phyloP scores from a whole-genome alignment of 805 yeast species.

The Myxozyma neotropica region DNA sequence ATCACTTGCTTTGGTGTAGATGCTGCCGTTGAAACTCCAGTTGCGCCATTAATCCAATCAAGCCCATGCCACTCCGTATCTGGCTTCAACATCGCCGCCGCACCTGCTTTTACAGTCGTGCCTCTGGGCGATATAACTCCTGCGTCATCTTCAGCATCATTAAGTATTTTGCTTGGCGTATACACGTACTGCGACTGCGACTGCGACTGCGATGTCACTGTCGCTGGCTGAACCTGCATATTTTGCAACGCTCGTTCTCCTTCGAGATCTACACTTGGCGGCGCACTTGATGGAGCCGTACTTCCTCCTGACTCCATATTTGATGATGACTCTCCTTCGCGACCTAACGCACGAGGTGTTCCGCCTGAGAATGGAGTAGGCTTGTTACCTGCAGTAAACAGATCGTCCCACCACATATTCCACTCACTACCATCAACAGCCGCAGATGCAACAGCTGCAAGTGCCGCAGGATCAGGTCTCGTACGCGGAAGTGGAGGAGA shows the following conservation, averaged over 20 bases:
- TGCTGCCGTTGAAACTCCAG: neutral
- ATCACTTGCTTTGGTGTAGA: conserved; percentile 1
- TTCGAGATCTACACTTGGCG: conserved; percentile 22
- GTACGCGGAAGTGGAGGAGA: neutral
- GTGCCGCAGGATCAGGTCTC: conserved; percentile 3
- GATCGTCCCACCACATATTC: conserved; percentile 31
- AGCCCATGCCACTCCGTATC: conserved; percentile 19
- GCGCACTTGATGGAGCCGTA: conserved; percentile 13
- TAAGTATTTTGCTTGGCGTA: conserved; percentile 4
- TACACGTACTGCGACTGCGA: conserved; percentile 3
- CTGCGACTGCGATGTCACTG: neutral
- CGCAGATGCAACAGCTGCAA: conserved; percentile 6
- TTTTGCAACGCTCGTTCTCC: neutral
- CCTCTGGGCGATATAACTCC: conserved; percentile 3
- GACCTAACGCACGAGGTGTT: neutral
- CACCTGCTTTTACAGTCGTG: conserved; percentile 1
- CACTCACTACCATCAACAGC: conserved; percentile 15
- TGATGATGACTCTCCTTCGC: neutral
- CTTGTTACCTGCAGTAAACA: conserved; percentile 5
- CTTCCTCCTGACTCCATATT: conserved; percentile 11
- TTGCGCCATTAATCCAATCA: conserved; percentile 6
- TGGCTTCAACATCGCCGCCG: neutral
- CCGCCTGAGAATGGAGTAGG: neutral
- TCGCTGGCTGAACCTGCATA: too few species aligned
- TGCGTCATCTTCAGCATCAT: neutral